Base-by-base conservation (phyloP, 495 filamentous ascomycete species). In the Aspergillus conjunctus region DNA sequence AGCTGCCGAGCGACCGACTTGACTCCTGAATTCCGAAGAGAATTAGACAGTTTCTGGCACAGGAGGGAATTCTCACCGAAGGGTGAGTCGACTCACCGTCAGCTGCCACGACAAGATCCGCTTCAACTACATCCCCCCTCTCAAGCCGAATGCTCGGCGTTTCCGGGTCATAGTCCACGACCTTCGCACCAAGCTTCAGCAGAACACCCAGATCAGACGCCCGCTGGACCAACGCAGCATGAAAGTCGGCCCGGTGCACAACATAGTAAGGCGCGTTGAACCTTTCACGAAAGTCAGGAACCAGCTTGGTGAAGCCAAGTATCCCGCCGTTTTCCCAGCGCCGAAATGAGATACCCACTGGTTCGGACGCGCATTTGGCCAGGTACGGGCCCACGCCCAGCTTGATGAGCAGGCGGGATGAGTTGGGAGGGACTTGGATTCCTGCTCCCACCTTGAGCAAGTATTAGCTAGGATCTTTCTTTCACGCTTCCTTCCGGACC, bases 351-450 rank as follows among this genome's bases (percentile, higher is more conserved):
- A 82, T 76, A 3, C 54, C 57, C 30, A 69, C 65, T 6, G 77
- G 78, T 53, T 75, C 70, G 1, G 71, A 71, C 8, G 73, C 66
- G n/a, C 66, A 60, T 1, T 56, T 49, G 26, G 56, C 32, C 4
- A 82, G 58, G 45, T 75, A 74, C 0, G 71, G 68, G 7, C 59
- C 66, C 2, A 82, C 63, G 0, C 78, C 79, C 45, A 73, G 71
- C 60, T 56, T 69, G 50, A 66, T 59, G 12, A 86, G 74, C 21
- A 86, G 74, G 0, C 76, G 73, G 3, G 77, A 70, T 7, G 76
- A 74, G 56, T 87, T 87, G 2, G 85, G 79, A 7, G 83, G 77
- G 46, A 86, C 78, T 56, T 87, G 85, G 59, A 87, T 85, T 15
- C 85, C 85, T 5, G 84, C 85, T 3, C 85, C 85, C 31, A 82